These are phyloP conservation scores for Curvularia sp. DNA, from an alignment of 2,329 filamentous ascomycete species.

Conservation along the genomic window DNA sequence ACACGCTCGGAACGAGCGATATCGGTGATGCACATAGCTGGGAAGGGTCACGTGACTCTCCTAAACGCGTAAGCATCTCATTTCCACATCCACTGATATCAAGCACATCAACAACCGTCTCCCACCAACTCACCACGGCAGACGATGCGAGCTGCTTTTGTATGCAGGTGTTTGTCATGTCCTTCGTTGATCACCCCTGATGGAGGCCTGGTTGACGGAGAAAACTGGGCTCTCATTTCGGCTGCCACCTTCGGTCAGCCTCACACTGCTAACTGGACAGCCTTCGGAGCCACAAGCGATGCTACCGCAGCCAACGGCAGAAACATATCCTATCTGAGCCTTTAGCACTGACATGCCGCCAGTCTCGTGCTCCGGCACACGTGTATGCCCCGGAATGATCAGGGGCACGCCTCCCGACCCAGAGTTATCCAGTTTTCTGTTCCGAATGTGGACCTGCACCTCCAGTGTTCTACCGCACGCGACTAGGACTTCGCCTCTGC, in stretches of 20 bases:
- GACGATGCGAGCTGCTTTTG: neutral
- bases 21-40: too few relatives aligned
- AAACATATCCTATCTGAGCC: neutral
- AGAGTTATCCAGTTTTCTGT: neutral
- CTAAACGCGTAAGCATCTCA: slow-evolving; percentile 10
- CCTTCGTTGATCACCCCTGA: neutral
- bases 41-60: slow-evolving; percentile 6
- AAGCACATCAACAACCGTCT: slow-evolving; percentile 1
- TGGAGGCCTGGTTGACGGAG: neutral
- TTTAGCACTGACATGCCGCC: neutral
- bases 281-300: neutral
- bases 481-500: neutral
- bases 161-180: neutral
- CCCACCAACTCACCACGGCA: neutral
- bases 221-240: neutral
- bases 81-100: slow-evolving; percentile 1
- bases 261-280: neutral
- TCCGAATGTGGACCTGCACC: neutral
- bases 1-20: neutral
- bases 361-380: neutral
- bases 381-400: neutral
- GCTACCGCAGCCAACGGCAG: neutral
- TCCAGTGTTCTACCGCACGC: slow-evolving; percentile 1
- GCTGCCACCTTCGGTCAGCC: neutral
- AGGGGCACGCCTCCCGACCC: slow-evolving; percentile 2